These are phyloP conservation scores for Capronia epimyces DNA, from an alignment of 2,329 filamentous ascomycete genomes.

Conservation along the genomic window DNA sequence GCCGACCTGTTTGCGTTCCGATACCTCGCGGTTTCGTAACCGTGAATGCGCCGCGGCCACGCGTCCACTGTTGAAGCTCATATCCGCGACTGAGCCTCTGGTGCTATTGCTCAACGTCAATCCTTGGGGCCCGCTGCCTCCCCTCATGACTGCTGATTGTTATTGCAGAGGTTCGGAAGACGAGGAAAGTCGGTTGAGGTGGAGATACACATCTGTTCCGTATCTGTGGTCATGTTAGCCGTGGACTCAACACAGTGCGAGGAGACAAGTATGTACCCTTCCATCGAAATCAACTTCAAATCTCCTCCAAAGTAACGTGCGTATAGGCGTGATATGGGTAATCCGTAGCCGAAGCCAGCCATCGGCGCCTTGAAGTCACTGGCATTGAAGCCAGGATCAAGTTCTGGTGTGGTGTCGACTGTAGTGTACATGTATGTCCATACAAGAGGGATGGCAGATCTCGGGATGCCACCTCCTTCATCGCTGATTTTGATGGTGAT, in stretches of 20 bases:
- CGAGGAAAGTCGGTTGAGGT: slow-evolving; percentile 90
- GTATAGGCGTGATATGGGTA: slow-evolving; percentile 90
- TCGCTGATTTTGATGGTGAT: slow-evolving; percentile 98
- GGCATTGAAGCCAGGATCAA: slow-evolving; percentile 97
- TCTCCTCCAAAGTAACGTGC: slow-evolving; percentile 97
- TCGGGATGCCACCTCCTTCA: slow-evolving; percentile 90
- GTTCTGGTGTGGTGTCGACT: slow-evolving; percentile 86
- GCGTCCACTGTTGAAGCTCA: slow-evolving; percentile 32
- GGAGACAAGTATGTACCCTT: slow-evolving; percentile 63
- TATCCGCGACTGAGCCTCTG: neutral
- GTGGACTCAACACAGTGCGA: neutral
- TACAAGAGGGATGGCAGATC: slow-evolving; percentile 90
- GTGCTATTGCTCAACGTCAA: slow-evolving; percentile 35
- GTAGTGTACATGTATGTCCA: slow-evolving; percentile 99
- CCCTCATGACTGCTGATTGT: slow-evolving; percentile 66
- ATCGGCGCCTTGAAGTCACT: slow-evolving; percentile 99
- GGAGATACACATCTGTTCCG: slow-evolving; percentile 96
- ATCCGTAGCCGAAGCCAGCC: slow-evolving; percentile 96
- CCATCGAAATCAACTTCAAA: slow-evolving; percentile 97
- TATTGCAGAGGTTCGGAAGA: slow-evolving; percentile 97
- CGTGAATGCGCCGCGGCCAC: slow-evolving; percentile 60
- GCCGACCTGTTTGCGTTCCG: slow-evolving; percentile 82
- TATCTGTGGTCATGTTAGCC: slow-evolving; percentile 56
- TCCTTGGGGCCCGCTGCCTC: slow-evolving; percentile 48
- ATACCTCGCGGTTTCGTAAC: slow-evolving; percentile 67